Conservation (phyloP, 495 filamentous ascomycete genomes). For the Aspergillus baeticus region DNA sequence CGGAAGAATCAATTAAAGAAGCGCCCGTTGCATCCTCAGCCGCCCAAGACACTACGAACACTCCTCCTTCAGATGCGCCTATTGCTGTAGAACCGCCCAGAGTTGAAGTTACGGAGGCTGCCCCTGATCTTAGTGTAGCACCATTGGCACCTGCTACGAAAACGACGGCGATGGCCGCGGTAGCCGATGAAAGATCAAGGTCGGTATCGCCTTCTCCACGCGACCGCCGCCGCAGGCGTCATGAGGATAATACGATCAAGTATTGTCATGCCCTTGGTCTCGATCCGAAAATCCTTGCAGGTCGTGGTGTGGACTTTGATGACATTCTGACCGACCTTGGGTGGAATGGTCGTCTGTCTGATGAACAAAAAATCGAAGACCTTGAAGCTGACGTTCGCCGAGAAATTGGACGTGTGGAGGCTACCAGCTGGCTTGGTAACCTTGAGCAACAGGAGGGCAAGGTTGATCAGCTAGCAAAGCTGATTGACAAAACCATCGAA, state of each 20-base stretch:
- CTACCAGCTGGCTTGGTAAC: constrained; percentile 86
- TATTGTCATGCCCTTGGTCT: constrained; percentile 77
- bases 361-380: constrained; percentile 73
- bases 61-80: constrained; percentile 4
- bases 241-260: constrained; percentile 72
- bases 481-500: constrained; percentile 83
- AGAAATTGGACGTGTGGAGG: constrained; percentile 86
- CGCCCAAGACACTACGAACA: constrained; percentile 5
- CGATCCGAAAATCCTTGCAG: constrained; percentile 66
- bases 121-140: constrained; percentile 29
- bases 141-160: constrained; percentile 25
- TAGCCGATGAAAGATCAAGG: constrained; percentile 27
- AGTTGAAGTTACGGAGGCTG: constrained; percentile 39
- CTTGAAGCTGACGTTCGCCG: constrained; percentile 80
- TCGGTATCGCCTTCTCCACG: constrained; percentile 41
- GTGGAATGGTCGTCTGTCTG: constrained; percentile 75
- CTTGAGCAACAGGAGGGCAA: constrained; percentile 88
- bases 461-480: constrained; percentile 73
- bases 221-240: constrained; percentile 57
- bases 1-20: constrained; percentile 18
- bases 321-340: constrained; percentile 82
- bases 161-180: constrained; percentile 25
- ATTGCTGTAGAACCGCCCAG: constrained; percentile 32
- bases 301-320: constrained; percentile 70
- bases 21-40: constrained; percentile 2